Evolutionary conservation across 2,329 filamentous ascomycete genomes (phyloP), one percentile per base, ranked within the genome.

Genomic region (Pyrenophora seminiperda): DNA sequence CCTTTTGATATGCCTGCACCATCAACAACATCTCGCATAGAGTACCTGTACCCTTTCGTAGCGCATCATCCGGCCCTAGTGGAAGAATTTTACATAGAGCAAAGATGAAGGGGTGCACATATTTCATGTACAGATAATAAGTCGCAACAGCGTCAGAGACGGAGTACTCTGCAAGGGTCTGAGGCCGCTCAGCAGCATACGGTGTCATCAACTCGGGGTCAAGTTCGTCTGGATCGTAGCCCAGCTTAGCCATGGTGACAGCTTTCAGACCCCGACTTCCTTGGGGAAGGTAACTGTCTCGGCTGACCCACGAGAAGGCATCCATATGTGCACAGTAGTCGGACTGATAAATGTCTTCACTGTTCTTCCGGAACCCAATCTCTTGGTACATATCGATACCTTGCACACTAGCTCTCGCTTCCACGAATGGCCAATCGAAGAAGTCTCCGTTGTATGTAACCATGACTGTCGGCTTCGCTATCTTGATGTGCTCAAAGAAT

Each of bases 401-500:
- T 62, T 95, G 88, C 59, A 97, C 83, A 68, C 91, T 95, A 20
- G 95, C 91, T 76, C 94, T 83, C 36, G 94, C 86, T 77, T 99
- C 94, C 18, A 99, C 91, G 69, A 95, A 99, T 0, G 94, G 93
- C 94, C 94, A 99, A 87, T 99, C 94, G 86, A 99, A 99, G 73
- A 99, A 99, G 78, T 99, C 94, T 77, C 94, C 94, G 90, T 99
- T 99, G 81, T 99, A 99, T n/a, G 94, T 99, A 29, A 95, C 93
- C 72, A 99, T 99, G 48, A 99, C 93, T 0, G 92, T 97, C 0
- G 94, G 94, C 52, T 89, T 85, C 1, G 91, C 91, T 72, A 96
- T 91, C 67, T 99, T 97, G 74, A 99, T 89, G 72, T 97, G 94
- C 32, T 90, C 80, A 67, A 99, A 97, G 76, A 99, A 99, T 13